Evolutionary conservation across 2,329 filamentous ascomycete species (phyloP), one percentile per base, ranked within the genome.

Genomic region (Aphanoascus verrucosus): DNA sequence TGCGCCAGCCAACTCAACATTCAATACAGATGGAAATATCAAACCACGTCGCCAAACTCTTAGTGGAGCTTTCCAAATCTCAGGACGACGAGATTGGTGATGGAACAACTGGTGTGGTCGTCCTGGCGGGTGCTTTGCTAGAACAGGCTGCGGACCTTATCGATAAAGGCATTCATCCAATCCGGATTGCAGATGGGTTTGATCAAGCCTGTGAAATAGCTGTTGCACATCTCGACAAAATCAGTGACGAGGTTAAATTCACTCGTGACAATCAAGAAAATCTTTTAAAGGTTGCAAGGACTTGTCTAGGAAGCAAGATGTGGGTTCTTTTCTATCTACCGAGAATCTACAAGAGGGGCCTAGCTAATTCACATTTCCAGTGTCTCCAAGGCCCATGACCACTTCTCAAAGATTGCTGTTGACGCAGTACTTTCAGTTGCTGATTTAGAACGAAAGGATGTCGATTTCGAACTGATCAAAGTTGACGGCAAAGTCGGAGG

Each of bases 21-120:
- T 47, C 44, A 56, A 15, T 48, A 50, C 65, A 94, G 80, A 98
- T 98, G 93, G 93, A 98, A 76, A 91, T 98, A 63, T 87, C 88
- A 62, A 97, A 98, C 78, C 91, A 97, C 72, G 89, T 98, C 58
- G 93, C 93, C 58, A 97, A 97, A 76, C 79, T 98, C 49, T 77
- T 98, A 56, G 93, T 98, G 48, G 91, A 96, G 69, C 83, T 98
- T 40, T 97, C 93, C 59, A 96, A 94, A 76, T 97, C 93, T 38
- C 93, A 98, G 71, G 93, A 98, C 66, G 91, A 97, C 63, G 93
- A 98, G 74, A 98, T 98, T 65, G 93, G 93, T 67, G 93, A 98
- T 69, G 93, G 93, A 60, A 98, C 93, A 58, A 98, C 93, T 0
- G 93, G 93, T 70, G 93, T 98, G 12, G 93, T 98, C 49, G 94